These are phyloP conservation scores for Pachysandra terminalis DNA, from an alignment of 164 flowering plant species.

Conservation along the genomic window DNA sequence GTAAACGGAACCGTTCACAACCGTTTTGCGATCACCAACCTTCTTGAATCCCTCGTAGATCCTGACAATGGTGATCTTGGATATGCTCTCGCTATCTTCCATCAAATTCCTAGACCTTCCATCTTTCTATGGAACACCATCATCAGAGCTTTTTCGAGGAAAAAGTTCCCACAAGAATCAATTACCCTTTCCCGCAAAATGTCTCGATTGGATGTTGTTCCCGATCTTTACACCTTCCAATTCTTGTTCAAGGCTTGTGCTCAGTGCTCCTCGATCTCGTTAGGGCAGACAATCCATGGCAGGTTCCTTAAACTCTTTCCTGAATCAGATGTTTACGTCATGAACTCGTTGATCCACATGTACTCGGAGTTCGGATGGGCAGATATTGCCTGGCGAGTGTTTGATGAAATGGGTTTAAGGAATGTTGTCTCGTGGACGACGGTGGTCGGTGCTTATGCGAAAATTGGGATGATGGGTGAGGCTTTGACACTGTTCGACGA, in stretches of 20 bases:
- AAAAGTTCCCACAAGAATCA: conserved; percentile 6
- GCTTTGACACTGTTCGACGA: conserved; percentile 17
- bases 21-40: neutral
- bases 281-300: neutral
- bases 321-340: conserved; percentile 3
- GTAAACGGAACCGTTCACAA: neutral
- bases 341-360: conserved; percentile 20
- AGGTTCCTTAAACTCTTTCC: neutral
- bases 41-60: conserved; percentile 6
- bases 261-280: neutral
- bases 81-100: conserved; percentile 7
- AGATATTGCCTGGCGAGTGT: conserved; percentile 12
- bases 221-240: conserved; percentile 14
- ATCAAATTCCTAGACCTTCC: conserved; percentile 9
- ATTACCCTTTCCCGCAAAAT: conserved; percentile 13
- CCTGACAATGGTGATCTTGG: conserved; percentile 5
- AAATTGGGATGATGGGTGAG: conserved; percentile 14
- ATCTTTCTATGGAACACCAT: conserved; percentile 18
- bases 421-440: conserved; percentile 21
- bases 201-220: neutral
- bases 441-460: conserved; percentile 15
- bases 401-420: conserved; percentile 16
- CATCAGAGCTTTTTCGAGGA: conserved; percentile 14
- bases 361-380: conserved; percentile 12
- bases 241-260: conserved; percentile 22